These are phyloP conservation scores for Pseudoturritis turrita DNA, from an alignment of 345 rosid species.

Conservation along the genomic window DNA sequence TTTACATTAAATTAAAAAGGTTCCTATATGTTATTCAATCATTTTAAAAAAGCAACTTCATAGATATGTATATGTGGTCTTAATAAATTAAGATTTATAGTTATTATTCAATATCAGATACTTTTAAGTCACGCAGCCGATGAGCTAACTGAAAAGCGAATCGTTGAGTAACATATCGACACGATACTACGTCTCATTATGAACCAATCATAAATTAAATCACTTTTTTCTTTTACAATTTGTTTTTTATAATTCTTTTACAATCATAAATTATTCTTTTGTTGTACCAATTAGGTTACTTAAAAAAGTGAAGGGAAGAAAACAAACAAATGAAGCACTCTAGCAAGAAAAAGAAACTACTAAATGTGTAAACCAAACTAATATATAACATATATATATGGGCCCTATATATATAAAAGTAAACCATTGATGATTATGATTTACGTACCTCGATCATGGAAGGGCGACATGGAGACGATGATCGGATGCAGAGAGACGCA, in stretches of 20 bases:
- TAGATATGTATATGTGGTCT: neutral
- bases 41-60: neutral
- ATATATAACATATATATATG: neutral
- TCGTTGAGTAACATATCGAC: slow-evolving; percentile 24
- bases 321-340: neutral
- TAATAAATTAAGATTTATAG: neutral
- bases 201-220: slow-evolving; percentile 8
- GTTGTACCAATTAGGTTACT: neutral
- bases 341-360: neutral
- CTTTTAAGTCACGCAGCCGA: slow-evolving; percentile 14
- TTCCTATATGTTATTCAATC: neutral
- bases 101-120: neutral
- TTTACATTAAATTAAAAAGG: neutral
- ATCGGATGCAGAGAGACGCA: slow-evolving; percentile 81
- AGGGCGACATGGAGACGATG: slow-evolving; percentile 81
- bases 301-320: neutral
- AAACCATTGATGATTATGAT: neutral
- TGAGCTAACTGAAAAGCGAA: slow-evolving; percentile 29
- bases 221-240: no score
- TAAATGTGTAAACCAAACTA: neutral
- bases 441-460: slow-evolving; percentile 74
- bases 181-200: slow-evolving; percentile 11
- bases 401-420: slow-evolving; percentile 19
- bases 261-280: slow-evolving; percentile 4
- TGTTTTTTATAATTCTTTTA: no score